Conservation (phyloP, 176 grass and related monocot species). For the Phragmites australis region DNA sequence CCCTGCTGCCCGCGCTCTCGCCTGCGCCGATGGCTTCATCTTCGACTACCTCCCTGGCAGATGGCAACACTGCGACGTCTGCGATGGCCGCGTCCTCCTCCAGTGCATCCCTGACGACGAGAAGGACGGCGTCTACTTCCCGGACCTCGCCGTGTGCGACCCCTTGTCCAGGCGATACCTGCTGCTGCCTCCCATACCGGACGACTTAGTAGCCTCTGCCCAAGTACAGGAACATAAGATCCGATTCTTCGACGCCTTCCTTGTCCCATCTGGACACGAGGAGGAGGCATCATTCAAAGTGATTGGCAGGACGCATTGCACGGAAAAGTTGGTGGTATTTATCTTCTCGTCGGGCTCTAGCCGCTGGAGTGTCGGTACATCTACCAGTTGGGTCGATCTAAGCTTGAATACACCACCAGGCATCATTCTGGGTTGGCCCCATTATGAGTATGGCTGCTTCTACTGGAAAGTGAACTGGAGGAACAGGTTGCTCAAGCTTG, state of each 20-base stretch:
- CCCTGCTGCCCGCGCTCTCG: neutral
- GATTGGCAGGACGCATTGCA: neutral
- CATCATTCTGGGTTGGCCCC: neutral
- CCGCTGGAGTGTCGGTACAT: neutral
- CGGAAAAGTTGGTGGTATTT: neutral
- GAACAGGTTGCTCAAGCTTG: neutral
- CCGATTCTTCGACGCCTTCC: neutral
- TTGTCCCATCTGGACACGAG: neutral
- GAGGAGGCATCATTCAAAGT: slow-evolving; percentile 23
- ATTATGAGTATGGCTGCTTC: neutral
- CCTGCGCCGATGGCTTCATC: neutral
- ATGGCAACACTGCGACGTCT: neutral
- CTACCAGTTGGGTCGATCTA: neutral
- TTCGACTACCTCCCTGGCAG: slow-evolving; percentile 16
- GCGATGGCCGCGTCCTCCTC: neutral
- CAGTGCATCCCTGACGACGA: neutral
- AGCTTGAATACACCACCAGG: neutral
- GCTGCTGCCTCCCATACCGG: slow-evolving; percentile 12
- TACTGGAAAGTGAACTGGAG: neutral
- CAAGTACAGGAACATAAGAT: neutral
- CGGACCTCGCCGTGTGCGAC: slow-evolving; percentile 30
- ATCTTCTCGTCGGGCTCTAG: neutral
- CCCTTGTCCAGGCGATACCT: neutral
- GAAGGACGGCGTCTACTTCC: neutral
- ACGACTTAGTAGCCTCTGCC: neutral